Base-by-base conservation (phyloP, 2,329 filamentous ascomycete genomes). In the Coleophoma cylindrospora region DNA sequence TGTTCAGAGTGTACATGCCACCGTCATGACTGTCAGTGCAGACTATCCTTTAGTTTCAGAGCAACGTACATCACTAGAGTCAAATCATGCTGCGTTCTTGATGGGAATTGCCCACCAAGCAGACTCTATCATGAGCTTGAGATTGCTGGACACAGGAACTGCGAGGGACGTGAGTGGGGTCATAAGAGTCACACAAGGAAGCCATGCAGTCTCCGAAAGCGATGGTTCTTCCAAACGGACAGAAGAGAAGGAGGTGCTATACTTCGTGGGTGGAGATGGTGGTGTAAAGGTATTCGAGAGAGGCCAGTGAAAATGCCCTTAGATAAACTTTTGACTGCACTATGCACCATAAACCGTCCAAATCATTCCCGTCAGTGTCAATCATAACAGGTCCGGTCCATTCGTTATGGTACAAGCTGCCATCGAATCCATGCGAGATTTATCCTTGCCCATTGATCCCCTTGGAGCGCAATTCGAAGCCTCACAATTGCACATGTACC, bases 101-200 rank as follows among this genome's bases (percentile, higher is more conserved):
- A 73, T 91, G 34, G 80, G 79, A 6, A 69, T 86, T 55, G 87
- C 86, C n/a, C 90, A 96, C 65, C 77, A 82, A 59, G 89, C 91
- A 9, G 71, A 80, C n/a, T 74, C 79, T 54, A 77, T 92, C 3
- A 69, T 95, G 60, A 81, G 87, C 54, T 71, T 94, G 51, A 76
- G 91, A 47, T 77, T 85, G 62, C 68, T 97, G 53, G 91, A 95
- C 63, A 95, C 91, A 0, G 92, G 92, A 1, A 84, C 84, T n/a
- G 91, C 92, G 54, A 85, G 80, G 64, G 92, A 96, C 68, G 89
- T 97, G 33, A 95, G 89, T 69, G 92, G 92, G 3, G 90, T 96
- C 40, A 63, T 96, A 55, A 79, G 91, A 57, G 75, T 94, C 45
- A 91, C 87, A 15, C 74, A 76, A 41, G 84, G 84, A 3, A 71